phyloP scores from a whole-genome alignment of 2,329 filamentous ascomycete species.

The Zasmidium cellare region DNA sequence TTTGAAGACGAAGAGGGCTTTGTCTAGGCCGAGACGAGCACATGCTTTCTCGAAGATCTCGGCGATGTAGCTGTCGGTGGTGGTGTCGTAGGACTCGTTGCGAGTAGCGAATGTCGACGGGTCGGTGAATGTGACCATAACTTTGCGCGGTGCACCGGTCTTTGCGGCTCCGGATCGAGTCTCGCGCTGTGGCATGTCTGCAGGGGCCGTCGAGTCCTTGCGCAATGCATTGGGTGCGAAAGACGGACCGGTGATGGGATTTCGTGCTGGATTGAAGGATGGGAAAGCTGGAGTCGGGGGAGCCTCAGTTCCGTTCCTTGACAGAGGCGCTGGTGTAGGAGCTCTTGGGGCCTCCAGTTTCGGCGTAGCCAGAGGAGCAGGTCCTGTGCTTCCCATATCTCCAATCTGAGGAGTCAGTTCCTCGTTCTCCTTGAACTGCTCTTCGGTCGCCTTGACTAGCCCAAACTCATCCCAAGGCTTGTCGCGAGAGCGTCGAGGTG shows the following conservation, averaged over 20 bases:
- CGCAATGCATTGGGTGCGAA: conserved; percentile 43
- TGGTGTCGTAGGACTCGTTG: conserved; percentile 70
- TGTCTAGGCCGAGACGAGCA: conserved; percentile 74
- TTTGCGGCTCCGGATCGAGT: conserved; percentile 45
- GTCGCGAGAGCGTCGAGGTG: conserved; percentile 65
- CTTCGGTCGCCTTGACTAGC: conserved; percentile 69
- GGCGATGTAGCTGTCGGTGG: conserved; percentile 78
- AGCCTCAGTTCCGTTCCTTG: conserved; percentile 13
- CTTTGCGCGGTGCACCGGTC: conserved; percentile 67
- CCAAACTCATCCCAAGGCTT: conserved; percentile 83
- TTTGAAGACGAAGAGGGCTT: conserved; percentile 76
- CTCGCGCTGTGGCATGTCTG: conserved; percentile 45
- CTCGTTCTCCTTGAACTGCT: conserved; percentile 70
- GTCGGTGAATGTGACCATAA: conserved; percentile 73
- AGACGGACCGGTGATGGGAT: conserved; percentile 52
- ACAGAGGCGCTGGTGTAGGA: conserved; percentile 9
- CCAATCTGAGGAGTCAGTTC: conserved; percentile 32
- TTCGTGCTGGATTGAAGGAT: conserved; percentile 44
- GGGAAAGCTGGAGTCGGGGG: conserved; percentile 24
- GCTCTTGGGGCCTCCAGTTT: conserved; percentile 10
- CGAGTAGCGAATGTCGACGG: conserved; percentile 64
- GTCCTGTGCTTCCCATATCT: conserved; percentile 10
- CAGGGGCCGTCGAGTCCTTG: conserved; percentile 46
- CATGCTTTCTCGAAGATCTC: conserved; percentile 79
- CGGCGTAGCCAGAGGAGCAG: conserved; percentile 13